phyloP scores from a whole-genome alignment of 73 alveolate genomes.

The Chromera velia region DNA sequence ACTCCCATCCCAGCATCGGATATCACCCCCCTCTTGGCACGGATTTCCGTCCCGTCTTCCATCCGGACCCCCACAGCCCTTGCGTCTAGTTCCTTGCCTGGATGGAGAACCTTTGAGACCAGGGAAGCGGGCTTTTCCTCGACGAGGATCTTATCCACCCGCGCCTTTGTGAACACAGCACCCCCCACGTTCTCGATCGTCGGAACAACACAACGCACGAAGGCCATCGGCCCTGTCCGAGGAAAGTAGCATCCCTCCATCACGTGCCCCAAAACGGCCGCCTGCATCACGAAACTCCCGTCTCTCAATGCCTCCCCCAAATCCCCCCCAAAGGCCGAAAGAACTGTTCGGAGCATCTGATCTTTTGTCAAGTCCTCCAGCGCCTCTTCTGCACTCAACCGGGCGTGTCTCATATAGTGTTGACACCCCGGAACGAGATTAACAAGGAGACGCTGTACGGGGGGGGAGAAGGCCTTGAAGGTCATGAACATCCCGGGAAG shows the following conservation, averaged over 20 bases:
- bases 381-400: neutral
- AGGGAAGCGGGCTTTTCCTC: neutral
- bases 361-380: neutral
- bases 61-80: neutral
- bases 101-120: too few species aligned
- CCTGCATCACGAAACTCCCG: neutral
- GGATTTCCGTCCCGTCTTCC: neutral
- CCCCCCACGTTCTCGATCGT: neutral
- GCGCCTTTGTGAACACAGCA: neutral
- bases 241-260: neutral
- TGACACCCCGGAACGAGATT: neutral
- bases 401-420: neutral
- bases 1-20: neutral
- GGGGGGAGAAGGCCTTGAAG: neutral
- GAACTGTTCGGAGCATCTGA: neutral
- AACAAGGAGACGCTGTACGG: neutral
- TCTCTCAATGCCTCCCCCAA: neutral
- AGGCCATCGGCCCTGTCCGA: neutral
- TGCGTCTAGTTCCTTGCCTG: too few species aligned
- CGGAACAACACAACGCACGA: neutral
- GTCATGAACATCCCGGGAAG: neutral
- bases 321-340: neutral
- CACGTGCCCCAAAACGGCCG: neutral
- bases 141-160: neutral
- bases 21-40: neutral